Evolutionary conservation across 805 yeast genomes (phyloP).

Genomic region (Alloascoidea africana): DNA sequence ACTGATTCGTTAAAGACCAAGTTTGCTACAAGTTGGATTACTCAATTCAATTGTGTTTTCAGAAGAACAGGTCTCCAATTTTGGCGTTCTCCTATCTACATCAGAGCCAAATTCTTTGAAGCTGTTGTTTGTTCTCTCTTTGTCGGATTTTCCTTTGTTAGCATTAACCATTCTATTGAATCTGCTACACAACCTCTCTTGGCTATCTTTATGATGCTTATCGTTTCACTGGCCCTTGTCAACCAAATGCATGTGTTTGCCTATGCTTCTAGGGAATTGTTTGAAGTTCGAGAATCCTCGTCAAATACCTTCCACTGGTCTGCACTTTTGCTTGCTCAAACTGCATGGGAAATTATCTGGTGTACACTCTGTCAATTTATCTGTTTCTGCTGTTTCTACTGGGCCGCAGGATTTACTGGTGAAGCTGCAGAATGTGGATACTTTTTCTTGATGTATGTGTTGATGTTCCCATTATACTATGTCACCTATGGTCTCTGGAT

Average conservation of each 20-base stretch:
- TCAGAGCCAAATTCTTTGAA: constrained; percentile 31
- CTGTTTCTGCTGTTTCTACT: constrained; percentile 30
- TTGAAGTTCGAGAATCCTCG: constrained; percentile 27
- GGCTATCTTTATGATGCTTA: constrained; percentile 28
- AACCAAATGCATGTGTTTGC: constrained; percentile 15
- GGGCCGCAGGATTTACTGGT: constrained; percentile 26
- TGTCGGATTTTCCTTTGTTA: constrained; percentile 34
- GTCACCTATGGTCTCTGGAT: constrained; percentile 23
- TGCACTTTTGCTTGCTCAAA: constrained; percentile 24
- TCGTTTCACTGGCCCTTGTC: constrained; percentile 24
- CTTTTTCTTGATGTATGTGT: constrained; percentile 12
- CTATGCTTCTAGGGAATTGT: constrained; percentile 25
- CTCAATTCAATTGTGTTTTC: constrained; percentile 20
- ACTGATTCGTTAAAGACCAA: constrained; percentile 12
- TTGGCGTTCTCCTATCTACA: constrained; percentile 34
- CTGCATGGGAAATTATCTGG: constrained; percentile 31
- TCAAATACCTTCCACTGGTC: constrained; percentile 29
- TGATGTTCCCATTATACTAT: constrained; percentile 17
- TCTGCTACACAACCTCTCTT: constrained; percentile 32
- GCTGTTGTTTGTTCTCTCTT: constrained; percentile 28
- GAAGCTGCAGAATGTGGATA: constrained; percentile 19
- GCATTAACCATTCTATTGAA: constrained; percentile 21
- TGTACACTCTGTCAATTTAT: constrained; percentile 26
- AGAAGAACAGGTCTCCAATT: constrained; percentile 24
- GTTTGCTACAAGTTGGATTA: constrained; percentile 3